A percentile compares a stretch with the other conserved stretches of the same genome.
These are phyloP conservation scores for Debaryomycetaceae sp. DNA, from an alignment of 1,139 yeast genomes.

Conservation along the genomic window DNA sequence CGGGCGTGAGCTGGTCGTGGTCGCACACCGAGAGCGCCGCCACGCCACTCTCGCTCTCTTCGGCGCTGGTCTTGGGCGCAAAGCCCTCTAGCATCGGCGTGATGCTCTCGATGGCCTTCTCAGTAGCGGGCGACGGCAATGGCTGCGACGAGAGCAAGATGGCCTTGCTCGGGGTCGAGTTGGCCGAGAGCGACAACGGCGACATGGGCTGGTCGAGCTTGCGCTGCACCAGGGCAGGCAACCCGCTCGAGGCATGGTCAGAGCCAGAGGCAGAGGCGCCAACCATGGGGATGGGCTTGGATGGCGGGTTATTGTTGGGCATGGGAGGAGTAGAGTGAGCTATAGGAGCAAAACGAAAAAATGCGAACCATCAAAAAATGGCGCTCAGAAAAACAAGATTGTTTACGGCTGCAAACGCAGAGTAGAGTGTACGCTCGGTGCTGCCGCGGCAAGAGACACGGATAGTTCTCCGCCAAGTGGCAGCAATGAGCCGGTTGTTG, in stretches of 20 bases:
- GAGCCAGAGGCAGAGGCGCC: not conserved
- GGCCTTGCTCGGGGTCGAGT: slow-evolving; percentile 5
- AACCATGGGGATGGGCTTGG: not conserved
- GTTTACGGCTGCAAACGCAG: no score
- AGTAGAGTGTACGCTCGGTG: no score
- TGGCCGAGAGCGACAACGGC: slow-evolving; percentile 8
- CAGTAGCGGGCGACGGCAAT: slow-evolving; percentile 30
- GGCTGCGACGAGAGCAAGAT: slow-evolving; percentile 8
- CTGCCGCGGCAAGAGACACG: no score
- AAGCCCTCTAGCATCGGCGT: slow-evolving; percentile 74
- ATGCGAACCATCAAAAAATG: no score
- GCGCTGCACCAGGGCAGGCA: slow-evolving; percentile 4
- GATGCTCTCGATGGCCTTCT: slow-evolving; percentile 67
- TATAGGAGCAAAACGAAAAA: no score
- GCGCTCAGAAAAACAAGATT: no score
- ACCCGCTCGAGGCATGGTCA: not conserved
- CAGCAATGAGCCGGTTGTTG: slow-evolving; percentile 19
- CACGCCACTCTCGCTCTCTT: slow-evolving; percentile 36
- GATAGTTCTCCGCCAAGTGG: no score
- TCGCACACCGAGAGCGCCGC: slow-evolving; percentile 7
- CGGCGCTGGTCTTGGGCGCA: slow-evolving; percentile 66
- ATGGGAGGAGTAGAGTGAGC: no score
- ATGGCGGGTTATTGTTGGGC: no score
- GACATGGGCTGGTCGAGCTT: slow-evolving; percentile 8
- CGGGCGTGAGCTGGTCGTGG: slow-evolving; percentile 7